Base-by-base conservation (phyloP, 192 early-diverging fungal genomes). In the Tieghemiomyces parasiticus region DNA sequence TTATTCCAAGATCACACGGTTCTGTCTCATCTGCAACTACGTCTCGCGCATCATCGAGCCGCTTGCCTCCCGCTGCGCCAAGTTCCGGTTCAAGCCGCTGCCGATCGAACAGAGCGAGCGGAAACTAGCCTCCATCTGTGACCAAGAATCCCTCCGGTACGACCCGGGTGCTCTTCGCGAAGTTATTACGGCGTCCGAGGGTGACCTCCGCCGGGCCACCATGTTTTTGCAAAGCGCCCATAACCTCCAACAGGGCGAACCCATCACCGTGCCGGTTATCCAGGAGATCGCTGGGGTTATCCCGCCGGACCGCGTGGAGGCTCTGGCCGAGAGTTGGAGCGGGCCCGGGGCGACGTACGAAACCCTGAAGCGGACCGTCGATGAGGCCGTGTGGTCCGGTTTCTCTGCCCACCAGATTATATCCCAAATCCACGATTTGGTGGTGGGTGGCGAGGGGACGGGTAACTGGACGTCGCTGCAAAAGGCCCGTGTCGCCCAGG, bases 1-100 rank as follows among this genome's bases (percentile, higher is more conserved):
- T 20, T 95, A 93, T 65, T 91, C 93, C 26, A 81, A 84, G 46
- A 78, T 89, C 22, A 96, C 93, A 1, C 80, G 95, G 29, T 96
- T 98, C 66, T 98, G 95, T 61, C 65, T 98, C 28, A 90, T 98
- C 52, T 92, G 90, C 71, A 92, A 92, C 65, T 91, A 92, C 74
- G 75, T 92, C 33, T 81, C 75, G 58, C 78, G 88, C 2, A 93
- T 97, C 61, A 97, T 97, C 50, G 91, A 95, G 66, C 92, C 95
- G 2, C 69, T 98, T 61, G 84, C 88, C 1, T 90, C 87, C 25
- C 84, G 95, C 50, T 98, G 95, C 70, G 84, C 95, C 9, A 94
- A 95, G 69, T 98, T 98, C 68, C 75, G 95, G 19, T 98, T 98
- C 75, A 85, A 82, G 64, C 85, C 89, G 25, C 64, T 98, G 44